phyloP scores from a whole-genome alignment of 176 grass and related monocot genomes.

The Rhynchospora pubera region DNA sequence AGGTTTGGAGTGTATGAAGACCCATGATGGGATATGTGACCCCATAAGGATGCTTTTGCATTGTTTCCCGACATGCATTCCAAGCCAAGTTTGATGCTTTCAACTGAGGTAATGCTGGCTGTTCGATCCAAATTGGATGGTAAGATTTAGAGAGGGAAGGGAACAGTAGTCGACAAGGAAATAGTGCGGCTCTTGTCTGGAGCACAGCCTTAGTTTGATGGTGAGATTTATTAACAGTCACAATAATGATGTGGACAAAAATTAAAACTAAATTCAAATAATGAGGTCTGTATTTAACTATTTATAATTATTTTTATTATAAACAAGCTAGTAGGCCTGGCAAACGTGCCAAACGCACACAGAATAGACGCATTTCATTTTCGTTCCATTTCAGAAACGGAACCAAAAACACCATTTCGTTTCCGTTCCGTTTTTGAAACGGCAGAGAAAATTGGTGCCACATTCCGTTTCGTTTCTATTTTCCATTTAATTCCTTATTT shows the following conservation, averaged over 20 bases:
- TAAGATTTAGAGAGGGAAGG: not conserved
- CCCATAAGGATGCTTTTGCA: not conserved
- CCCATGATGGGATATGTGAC: too few relatives aligned
- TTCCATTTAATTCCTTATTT: too few relatives aligned
- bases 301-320: not conserved
- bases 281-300: not conserved
- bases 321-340: too few relatives aligned
- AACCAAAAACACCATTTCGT: too few relatives aligned
- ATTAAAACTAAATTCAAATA: not conserved
- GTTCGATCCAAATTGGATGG: not conserved
- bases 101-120: not conserved
- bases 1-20: too few relatives aligned
- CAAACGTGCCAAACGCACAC: too few relatives aligned
- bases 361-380: too few relatives aligned
- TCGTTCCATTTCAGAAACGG: too few relatives aligned
- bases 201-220: not conserved
- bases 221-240: not conserved
- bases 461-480: too few relatives aligned
- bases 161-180: not conserved
- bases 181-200: not conserved
- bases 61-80: not conserved
- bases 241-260: not conserved
- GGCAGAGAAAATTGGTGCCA: too few relatives aligned
- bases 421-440: too few relatives aligned
- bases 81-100: not conserved